phyloP scores from a whole-genome alignment of 2,329 filamentous ascomycete species.

The Arthrobotrys pseudoclavata region DNA sequence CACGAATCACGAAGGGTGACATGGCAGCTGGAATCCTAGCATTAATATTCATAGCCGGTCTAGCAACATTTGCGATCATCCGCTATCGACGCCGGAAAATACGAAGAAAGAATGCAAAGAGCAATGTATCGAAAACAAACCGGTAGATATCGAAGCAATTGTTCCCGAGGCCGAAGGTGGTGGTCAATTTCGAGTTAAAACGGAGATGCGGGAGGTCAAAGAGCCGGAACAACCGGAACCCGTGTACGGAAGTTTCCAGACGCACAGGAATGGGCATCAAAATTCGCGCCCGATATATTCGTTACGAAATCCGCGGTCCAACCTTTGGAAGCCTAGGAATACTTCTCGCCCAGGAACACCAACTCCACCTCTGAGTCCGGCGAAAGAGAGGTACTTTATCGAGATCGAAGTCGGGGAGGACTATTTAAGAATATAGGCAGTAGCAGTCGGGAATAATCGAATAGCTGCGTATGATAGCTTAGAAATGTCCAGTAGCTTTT shows the following conservation, averaged over 20 bases:
- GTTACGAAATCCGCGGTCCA: conserved; percentile 14
- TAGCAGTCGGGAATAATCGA: background rate
- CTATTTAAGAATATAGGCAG: conserved; percentile 12
- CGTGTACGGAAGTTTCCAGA: conserved; percentile 6
- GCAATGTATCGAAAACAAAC: background rate
- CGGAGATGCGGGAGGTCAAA: conserved; percentile 17
- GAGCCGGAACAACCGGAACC: background rate
- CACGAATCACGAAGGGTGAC: conserved; percentile 23
- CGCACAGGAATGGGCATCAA: conserved; percentile 20
- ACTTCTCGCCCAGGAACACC: conserved; percentile 13
- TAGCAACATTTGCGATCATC: conserved; percentile 21
- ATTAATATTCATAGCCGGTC: conserved; percentile 8
- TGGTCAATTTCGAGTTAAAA: conserved; percentile 25
- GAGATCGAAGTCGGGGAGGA: conserved; percentile 22
- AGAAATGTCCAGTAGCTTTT: background rate
- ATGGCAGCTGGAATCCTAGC: conserved; percentile 32
- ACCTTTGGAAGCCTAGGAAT: background rate
- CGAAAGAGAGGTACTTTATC: conserved; percentile 48
- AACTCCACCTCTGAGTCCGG: background rate
- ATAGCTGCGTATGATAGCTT: background rate
- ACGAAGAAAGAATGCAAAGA: background rate
- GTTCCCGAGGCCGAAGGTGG: background rate
- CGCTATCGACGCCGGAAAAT: background rate
- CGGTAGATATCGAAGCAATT: conserved; percentile 17
- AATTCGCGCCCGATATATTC: conserved; percentile 26